Conservation (phyloP, 805 yeast species). For the Yamadazyma nakazawae region DNA sequence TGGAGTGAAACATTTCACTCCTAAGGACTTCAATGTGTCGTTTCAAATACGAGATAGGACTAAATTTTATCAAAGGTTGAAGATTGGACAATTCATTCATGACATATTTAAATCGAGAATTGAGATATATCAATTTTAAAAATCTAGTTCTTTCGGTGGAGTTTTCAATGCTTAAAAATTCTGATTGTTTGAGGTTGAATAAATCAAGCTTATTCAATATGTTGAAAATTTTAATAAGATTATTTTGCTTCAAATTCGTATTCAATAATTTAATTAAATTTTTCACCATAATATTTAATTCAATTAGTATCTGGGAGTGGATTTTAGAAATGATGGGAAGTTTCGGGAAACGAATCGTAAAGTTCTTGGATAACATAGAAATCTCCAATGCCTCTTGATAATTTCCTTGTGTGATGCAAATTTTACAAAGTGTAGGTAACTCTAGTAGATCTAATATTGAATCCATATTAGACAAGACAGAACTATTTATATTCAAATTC, state of each 20-base stretch:
- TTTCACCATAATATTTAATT: conserved; percentile 61
- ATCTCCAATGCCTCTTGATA: conserved; percentile 89
- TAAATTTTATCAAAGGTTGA: conserved; percentile 51
- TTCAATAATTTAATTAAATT: conserved; percentile 67
- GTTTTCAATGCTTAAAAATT: conserved; percentile 58
- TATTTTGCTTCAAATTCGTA: conserved; percentile 76
- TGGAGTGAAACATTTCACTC: conserved; percentile 74
- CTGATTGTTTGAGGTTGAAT: conserved; percentile 71
- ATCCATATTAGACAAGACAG: conserved; percentile 60
- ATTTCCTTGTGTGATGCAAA: conserved; percentile 83
- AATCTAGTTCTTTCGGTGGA: conserved; percentile 40
- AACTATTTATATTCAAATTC: conserved; percentile 23
- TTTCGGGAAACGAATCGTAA: conserved; percentile 66
- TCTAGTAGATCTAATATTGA: conserved; percentile 75
- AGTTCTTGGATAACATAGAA: conserved; percentile 66
- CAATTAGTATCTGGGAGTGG: conserved; percentile 49
- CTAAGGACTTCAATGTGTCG: conserved; percentile 80
- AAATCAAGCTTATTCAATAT: conserved; percentile 64
- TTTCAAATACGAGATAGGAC: conserved; percentile 62
- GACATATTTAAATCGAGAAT: conserved; percentile 68
- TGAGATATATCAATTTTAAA: conserved; percentile 55
- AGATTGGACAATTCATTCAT: conserved; percentile 56
- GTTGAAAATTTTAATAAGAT: conserved; percentile 72
- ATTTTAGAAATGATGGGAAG: conserved; percentile 50
- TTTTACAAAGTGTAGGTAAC: conserved; percentile 74